Conservation (phyloP, 768 basidiomycete genomes). For the Mycena capillaripes region DNA sequence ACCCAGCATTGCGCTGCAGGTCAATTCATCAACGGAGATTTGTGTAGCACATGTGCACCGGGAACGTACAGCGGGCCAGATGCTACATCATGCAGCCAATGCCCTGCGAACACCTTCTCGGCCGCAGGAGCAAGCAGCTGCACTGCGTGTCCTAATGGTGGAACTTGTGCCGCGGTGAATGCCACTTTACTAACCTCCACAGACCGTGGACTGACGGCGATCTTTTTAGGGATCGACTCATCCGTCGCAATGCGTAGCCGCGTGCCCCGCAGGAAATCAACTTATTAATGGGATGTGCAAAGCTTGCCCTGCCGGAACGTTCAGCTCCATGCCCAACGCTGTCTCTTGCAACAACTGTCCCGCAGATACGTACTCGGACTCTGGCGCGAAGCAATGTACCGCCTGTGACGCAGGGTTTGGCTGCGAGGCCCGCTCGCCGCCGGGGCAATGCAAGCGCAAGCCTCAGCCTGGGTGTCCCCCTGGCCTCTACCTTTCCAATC, state of each 20-base stretch:
- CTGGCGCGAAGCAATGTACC: neutral
- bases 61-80: neutral
- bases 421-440: neutral
- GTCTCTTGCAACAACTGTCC: neutral
- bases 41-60: neutral
- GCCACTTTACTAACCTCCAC: no score
- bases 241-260: neutral
- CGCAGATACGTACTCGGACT: neutral
- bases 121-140: neutral
- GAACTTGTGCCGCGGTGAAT: neutral
- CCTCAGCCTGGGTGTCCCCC: neutral
- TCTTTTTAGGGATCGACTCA: neutral
- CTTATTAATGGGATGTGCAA: neutral
- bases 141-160: neutral
- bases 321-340: neutral
- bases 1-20: neutral
- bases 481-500: neutral
- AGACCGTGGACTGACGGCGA: no score
- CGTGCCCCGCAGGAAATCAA: neutral
- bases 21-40: neutral
- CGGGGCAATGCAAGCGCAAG: neutral
- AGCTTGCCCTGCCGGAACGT: neutral
- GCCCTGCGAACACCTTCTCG: neutral
- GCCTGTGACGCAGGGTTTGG: neutral
- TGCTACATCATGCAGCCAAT: neutral